A percentile compares a stretch with the other conserved stretches of the same genome.
Conservation (phyloP, 768 basidiomycete species). For the Xanthoconium stramineum region DNA sequence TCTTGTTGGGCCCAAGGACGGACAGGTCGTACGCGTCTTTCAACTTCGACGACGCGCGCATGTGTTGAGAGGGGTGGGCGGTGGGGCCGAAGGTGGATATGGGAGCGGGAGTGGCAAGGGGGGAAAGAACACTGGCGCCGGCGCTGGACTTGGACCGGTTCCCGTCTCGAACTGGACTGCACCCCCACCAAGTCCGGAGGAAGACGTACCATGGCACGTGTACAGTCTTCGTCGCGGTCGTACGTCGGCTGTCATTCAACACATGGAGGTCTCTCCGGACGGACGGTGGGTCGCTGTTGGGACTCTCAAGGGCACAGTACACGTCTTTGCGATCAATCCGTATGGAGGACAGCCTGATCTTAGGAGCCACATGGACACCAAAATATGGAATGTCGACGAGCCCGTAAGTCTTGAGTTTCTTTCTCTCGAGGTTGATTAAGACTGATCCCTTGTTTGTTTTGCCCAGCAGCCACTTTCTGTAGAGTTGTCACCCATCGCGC, state of each 20-base stretch:
- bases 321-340: constrained; percentile 75
- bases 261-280: constrained; percentile 41
- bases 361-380: constrained; percentile 55
- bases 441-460: not conserved
- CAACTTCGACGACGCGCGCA: constrained; percentile 33
- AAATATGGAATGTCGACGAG: constrained; percentile 51
- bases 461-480: constrained; percentile 49
- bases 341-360: constrained; percentile 69
- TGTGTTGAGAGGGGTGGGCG: constrained; percentile 13
- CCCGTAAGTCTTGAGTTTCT: constrained; percentile 35
- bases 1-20: constrained; percentile 50
- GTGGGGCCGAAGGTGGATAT: not conserved
- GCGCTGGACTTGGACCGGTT: not conserved
- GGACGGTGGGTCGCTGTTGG: constrained; percentile 68
- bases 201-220: constrained; percentile 45
- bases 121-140: constrained; percentile 1
- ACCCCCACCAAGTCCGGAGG: constrained; percentile 1
- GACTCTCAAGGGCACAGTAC: constrained; percentile 61
- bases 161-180: constrained; percentile 2
- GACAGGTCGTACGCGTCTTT: constrained; percentile 51
- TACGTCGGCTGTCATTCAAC: constrained; percentile 62
- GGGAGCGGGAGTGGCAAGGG: not conserved
- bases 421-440: not conserved
- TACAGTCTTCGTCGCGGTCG: constrained; percentile 72
- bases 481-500: constrained; percentile 53